These are phyloP conservation scores for Leishmania turanica DNA, from an alignment of 208 protist genomes.

Conservation along the genomic window DNA sequence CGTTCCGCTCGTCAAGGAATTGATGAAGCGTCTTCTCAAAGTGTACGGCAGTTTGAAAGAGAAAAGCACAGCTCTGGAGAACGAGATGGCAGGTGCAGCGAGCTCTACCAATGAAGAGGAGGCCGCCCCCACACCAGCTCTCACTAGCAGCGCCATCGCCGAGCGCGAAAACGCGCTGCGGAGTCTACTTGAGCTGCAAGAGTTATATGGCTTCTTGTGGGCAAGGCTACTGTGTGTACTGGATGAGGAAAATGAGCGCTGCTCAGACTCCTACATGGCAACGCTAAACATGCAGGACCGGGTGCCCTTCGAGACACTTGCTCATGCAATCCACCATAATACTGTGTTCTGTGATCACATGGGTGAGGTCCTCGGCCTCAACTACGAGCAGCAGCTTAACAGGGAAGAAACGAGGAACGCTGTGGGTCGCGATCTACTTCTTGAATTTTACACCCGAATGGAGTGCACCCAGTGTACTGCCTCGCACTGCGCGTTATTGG, in stretches of 20 bases:
- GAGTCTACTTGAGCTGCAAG: conserved; percentile 15
- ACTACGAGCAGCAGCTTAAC: conserved; percentile 41
- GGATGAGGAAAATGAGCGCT: conserved; percentile 67
- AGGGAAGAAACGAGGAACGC: conserved; percentile 31
- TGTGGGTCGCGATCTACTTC: conserved; percentile 23
- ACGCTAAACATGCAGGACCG: conserved; percentile 82
- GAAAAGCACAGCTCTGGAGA: conserved; percentile 23
- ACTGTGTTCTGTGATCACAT: conserved; percentile 81
- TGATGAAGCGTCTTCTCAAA: conserved; percentile 50
- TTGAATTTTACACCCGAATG: conserved; percentile 48
- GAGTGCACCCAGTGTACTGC: conserved; percentile 60
- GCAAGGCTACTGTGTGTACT: conserved; percentile 57
- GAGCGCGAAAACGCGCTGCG: conserved; percentile 15
- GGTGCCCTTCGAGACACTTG: conserved; percentile 73
- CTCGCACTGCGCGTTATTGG: conserved; percentile 58
- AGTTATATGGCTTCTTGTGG: conserved; percentile 41
- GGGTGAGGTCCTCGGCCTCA: conserved; percentile 58
- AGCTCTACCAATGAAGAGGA: conserved; percentile 10
- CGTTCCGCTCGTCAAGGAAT: conserved; percentile 35
- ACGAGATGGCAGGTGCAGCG: background rate
- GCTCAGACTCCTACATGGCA: conserved; percentile 67
- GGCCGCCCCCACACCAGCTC: background rate
- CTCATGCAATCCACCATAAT: conserved; percentile 77
- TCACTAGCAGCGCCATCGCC: conserved; percentile 10
- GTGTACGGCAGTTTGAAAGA: conserved; percentile 29